phyloP scores from a whole-genome alignment of 129 eudicot species.

The Gnaphalium uliginosum region DNA sequence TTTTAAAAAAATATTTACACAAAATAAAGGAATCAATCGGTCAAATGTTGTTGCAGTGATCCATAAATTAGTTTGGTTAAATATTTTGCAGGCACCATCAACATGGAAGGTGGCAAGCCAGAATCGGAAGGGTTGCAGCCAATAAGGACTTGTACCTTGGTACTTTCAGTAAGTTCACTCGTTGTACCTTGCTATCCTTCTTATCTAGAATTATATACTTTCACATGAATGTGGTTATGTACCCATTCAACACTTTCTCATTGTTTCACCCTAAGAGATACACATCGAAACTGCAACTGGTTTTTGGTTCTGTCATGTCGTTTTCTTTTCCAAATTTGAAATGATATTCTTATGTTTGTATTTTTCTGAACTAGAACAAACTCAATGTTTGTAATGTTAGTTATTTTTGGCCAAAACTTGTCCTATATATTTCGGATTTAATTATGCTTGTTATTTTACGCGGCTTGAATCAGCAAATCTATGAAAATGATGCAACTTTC shows the following conservation, averaged over 20 bases:
- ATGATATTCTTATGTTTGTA: too few species aligned
- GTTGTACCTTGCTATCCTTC: neutral
- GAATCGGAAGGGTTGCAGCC: conserved; percentile 99
- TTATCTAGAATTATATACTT: neutral
- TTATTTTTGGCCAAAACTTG: too few species aligned
- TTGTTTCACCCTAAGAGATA: conserved; percentile 1
- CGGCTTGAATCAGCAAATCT: too few species aligned
- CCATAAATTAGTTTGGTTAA: conserved; percentile 7
- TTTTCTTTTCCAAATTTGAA: too few species aligned
- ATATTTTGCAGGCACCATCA: conserved; percentile 79
- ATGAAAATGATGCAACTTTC: neutral
- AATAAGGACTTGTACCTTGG: conserved; percentile 99
- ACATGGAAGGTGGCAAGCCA: conserved; percentile 99
- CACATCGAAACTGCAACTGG: too few species aligned
- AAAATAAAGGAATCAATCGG: neutral
- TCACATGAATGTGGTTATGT: conserved; percentile 1
- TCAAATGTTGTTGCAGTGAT: conserved; percentile 11
- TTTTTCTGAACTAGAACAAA: too few species aligned
- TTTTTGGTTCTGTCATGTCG: too few species aligned
- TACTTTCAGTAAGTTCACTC: conserved; percentile 74
- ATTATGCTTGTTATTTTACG: too few species aligned
- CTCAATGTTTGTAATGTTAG: too few species aligned
- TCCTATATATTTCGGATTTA: too few species aligned
- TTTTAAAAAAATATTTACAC: neutral
- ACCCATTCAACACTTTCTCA: neutral